Conservation (phyloP, 345 rosid genomes). For the Cardiospermum halicacabum region DNA sequence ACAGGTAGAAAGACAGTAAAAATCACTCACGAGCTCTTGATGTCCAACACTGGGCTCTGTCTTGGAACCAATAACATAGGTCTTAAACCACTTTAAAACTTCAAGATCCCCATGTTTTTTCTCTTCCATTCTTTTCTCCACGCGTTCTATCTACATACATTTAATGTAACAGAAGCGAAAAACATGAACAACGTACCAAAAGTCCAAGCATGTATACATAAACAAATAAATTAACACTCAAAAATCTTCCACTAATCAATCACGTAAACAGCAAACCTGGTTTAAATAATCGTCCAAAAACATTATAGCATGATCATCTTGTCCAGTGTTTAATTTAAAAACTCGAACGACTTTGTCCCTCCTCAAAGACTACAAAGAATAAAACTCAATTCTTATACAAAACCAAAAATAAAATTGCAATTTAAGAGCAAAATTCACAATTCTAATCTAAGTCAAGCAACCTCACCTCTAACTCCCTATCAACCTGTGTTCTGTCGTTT, state of each 20-base stretch:
- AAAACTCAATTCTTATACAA: slow-evolving; percentile 4
- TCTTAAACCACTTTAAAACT: slow-evolving; percentile 73
- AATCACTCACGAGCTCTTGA: slow-evolving; percentile 69
- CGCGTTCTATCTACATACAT: slow-evolving; percentile 40
- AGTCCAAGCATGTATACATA: background rate
- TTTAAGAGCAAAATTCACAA: background rate
- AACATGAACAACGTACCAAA: background rate
- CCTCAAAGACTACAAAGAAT: slow-evolving; percentile 50
- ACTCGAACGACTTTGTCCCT: slow-evolving; percentile 71
- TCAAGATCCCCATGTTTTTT: slow-evolving; percentile 48
- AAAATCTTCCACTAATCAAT: background rate
- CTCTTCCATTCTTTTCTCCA: slow-evolving; percentile 63
- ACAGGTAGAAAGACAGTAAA: background rate
- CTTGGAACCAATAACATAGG: slow-evolving; percentile 63
- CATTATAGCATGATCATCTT: slow-evolving; percentile 88
- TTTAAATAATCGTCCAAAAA: slow-evolving; percentile 74
- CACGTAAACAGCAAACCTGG: slow-evolving; percentile 43
- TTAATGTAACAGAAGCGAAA: background rate
- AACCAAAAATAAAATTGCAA: background rate
- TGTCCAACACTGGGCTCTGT: slow-evolving; percentile 72
- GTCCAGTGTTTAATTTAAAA: slow-evolving; percentile 82
- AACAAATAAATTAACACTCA: background rate
- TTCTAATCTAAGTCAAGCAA: background rate
- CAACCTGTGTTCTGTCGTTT: slow-evolving; percentile 78
- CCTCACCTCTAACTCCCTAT: slow-evolving; percentile 76